These are phyloP conservation scores for Xylariaceae sp. DNA, from an alignment of 2,329 filamentous ascomycete genomes.

Conservation along the genomic window DNA sequence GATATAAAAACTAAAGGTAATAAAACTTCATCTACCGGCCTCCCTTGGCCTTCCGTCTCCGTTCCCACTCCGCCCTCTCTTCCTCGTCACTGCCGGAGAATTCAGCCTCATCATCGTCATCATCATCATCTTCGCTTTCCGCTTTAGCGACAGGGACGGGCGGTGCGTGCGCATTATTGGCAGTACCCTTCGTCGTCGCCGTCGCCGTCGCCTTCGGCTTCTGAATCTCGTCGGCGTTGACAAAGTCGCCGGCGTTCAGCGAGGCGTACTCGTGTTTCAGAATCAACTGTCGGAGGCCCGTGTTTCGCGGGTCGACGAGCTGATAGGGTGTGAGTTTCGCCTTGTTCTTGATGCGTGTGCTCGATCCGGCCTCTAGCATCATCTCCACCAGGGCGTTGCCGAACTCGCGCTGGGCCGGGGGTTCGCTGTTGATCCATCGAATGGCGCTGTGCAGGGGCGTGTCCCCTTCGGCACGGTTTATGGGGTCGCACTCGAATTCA, in stretches of 20 bases:
- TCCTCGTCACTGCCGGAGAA: slow-evolving; percentile 61
- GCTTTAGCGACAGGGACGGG: slow-evolving; percentile 27
- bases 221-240: slow-evolving; percentile 33
- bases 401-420: slow-evolving; percentile 56
- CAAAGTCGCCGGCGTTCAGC: slow-evolving; percentile 54
- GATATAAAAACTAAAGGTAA: too few relatives aligned
- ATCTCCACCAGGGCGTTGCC: slow-evolving; percentile 66
- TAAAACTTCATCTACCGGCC: slow-evolving; percentile 21
- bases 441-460: slow-evolving; percentile 76
- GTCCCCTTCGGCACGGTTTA: slow-evolving; percentile 65
- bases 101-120: slow-evolving; percentile 41
- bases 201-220: slow-evolving; percentile 7
- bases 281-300: slow-evolving; percentile 55
- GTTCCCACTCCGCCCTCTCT: slow-evolving; percentile 57
- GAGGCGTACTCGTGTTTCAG: slow-evolving; percentile 64
- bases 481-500: slow-evolving; percentile 77
- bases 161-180: slow-evolving; percentile 21
- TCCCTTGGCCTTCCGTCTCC: slow-evolving; percentile 36
- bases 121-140: slow-evolving; percentile 43
- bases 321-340: slow-evolving; percentile 65
- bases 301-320: slow-evolving; percentile 67
- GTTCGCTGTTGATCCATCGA: slow-evolving; percentile 66
- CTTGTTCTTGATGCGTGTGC: slow-evolving; percentile 58
- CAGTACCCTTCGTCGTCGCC: too few relatives aligned
- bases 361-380: slow-evolving; percentile 72